Evolutionary conservation across 1,139 yeast species (phyloP).

Genomic region (Williopsis jadinii): DNA sequence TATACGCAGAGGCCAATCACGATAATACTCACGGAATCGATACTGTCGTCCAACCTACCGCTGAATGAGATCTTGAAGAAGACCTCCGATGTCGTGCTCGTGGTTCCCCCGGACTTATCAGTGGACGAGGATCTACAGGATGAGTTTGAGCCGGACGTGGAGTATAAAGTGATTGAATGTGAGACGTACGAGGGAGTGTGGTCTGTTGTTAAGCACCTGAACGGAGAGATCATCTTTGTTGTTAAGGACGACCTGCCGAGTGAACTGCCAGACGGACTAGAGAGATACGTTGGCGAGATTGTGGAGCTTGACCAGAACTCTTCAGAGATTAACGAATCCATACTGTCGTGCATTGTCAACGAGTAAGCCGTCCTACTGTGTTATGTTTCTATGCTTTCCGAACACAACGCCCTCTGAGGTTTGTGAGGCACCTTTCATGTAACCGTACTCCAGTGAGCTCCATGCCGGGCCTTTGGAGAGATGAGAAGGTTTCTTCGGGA

Average conservation of each 20-base stretch:
- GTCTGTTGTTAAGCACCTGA: constrained; percentile 35
- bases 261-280: constrained; percentile 24
- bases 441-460: constrained; percentile 55
- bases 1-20: constrained; percentile 19
- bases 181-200: constrained; percentile 33
- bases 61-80: constrained; percentile 18
- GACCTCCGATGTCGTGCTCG: constrained; percentile 21
- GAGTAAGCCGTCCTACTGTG: constrained; percentile 3
- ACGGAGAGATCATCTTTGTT: constrained; percentile 27
- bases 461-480: constrained; percentile 27
- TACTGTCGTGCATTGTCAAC: constrained; percentile 16
- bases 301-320: constrained; percentile 20
- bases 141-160: constrained; percentile 18
- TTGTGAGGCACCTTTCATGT: constrained; percentile 48
- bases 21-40: constrained; percentile 21
- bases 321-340: constrained; percentile 18
- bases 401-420: constrained; percentile 43
- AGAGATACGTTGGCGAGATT: constrained; percentile 22
- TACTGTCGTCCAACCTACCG: constrained; percentile 21
- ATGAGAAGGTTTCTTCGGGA: constrained; percentile 32
- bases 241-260: constrained; percentile 24
- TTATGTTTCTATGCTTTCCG: constrained; percentile 41
- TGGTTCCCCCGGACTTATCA: constrained; percentile 27
- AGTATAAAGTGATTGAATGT: constrained; percentile 30
- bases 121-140: constrained; percentile 19